Evolutionary conservation across 148 eudicot species (phyloP).

Genomic region (Fagopyrum tataricum): DNA sequence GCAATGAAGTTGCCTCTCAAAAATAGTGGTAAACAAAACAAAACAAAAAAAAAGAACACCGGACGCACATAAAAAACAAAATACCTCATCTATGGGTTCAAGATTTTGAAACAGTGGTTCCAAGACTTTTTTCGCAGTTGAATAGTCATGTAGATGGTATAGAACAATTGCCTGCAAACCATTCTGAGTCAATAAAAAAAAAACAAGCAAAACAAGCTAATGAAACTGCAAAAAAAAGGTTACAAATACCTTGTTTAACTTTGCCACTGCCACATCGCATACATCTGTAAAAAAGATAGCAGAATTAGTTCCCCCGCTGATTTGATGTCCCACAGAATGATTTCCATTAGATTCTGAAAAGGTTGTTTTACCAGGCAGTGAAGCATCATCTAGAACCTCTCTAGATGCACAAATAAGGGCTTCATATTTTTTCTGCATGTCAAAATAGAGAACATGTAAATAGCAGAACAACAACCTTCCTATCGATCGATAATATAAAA

Average conservation of each 20-base stretch:
- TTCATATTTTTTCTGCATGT: conserved; percentile 54
- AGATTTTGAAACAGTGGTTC: conserved; percentile 71
- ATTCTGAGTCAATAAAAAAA: conserved; percentile 6
- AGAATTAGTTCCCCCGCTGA: conserved; percentile 30
- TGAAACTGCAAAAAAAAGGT: not conserved
- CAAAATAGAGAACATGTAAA: not conserved
- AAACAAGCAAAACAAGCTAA: conserved; percentile 2
- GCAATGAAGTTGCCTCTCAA: conserved; percentile 17
- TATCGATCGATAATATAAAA: too few relatives aligned
- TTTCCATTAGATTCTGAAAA: conserved; percentile 37
- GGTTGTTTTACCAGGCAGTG: conserved; percentile 37
- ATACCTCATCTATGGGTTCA: conserved; percentile 91
- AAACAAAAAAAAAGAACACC: not conserved
- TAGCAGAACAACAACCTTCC: not conserved
- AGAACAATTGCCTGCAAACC: conserved; percentile 63
- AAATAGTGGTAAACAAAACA: not conserved
- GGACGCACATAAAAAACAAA: not conserved
- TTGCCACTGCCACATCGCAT: conserved; percentile 55
- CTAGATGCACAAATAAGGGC: conserved; percentile 57
- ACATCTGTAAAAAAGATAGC: conserved; percentile 34
- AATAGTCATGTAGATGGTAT: conserved; percentile 76
- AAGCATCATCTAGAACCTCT: conserved; percentile 44
- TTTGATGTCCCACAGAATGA: conserved; percentile 24
- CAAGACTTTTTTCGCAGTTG: conserved; percentile 60
- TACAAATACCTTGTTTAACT: conserved; percentile 59